A percentile compares a stretch with the other conserved stretches of the same genome.
Conservation (phyloP, 371 early-diverging fungal species). For the Rhizopus microsporus region DNA sequence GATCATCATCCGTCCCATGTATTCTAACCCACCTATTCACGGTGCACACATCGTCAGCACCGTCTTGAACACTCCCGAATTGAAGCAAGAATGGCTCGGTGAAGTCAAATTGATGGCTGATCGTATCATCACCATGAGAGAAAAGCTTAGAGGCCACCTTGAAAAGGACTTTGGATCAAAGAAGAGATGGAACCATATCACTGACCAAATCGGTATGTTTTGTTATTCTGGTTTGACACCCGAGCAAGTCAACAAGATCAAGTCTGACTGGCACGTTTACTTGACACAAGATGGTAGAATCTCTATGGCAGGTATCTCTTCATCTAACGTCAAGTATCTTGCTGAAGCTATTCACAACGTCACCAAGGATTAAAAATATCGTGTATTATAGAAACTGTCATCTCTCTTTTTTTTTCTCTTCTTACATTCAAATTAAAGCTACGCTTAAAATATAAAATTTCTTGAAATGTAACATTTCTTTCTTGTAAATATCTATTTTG, state of each 20-base stretch:
- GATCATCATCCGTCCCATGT: conserved; percentile 95
- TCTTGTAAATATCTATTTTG: too few species aligned
- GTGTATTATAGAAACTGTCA: not conserved
- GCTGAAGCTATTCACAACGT: conserved; percentile 96
- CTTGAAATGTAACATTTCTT: too few species aligned
- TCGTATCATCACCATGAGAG: conserved; percentile 93
- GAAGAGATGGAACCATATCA: conserved; percentile 92
- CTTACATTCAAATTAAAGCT: too few species aligned
- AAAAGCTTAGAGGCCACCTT: conserved; percentile 75
- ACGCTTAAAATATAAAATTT: too few species aligned
- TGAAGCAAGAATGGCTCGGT: conserved; percentile 85
- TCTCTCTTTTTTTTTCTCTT: not conserved
- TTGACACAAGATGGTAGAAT: conserved; percentile 96
- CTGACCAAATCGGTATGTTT: conserved; percentile 99
- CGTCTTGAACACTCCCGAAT: conserved; percentile 77
- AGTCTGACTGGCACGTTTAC: conserved; percentile 90
- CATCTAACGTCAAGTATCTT: conserved; percentile 92
- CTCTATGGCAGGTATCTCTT: conserved; percentile 95
- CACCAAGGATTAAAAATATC: conserved; percentile 61
- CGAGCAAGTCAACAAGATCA: conserved; percentile 85
- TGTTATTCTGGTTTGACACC: conserved; percentile 95
- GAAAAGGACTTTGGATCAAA: conserved; percentile 81
- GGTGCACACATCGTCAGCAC: conserved; percentile 94
- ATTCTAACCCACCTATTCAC: conserved; percentile 96
- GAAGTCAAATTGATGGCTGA: conserved; percentile 98